A percentile compares a stretch with the other conserved stretches of the same genome.
Evolutionary conservation across 1,284 basidiomycete species (phyloP).

Genomic region (Ceratobasidium sp.): DNA sequence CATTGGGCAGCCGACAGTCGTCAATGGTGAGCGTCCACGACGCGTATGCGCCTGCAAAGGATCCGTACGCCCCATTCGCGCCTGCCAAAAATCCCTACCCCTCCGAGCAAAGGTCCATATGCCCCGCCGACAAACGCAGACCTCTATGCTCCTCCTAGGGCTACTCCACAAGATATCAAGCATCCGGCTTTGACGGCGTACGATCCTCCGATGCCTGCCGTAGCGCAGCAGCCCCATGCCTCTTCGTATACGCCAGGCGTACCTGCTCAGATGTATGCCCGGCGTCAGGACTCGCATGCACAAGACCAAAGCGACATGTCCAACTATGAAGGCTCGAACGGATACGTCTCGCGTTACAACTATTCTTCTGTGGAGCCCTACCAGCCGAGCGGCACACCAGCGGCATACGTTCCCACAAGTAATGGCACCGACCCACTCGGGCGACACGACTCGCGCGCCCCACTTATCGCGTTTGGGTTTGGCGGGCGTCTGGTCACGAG

Average conservation of each 20-base stretch:
- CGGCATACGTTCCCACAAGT: constrained; percentile 50
- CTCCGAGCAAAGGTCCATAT: constrained; percentile 50
- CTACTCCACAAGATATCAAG: constrained; percentile 31
- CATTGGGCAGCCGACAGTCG: constrained; percentile 33
- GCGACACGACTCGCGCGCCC: constrained; percentile 77
- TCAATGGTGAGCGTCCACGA: constrained; percentile 35
- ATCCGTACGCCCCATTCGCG: constrained; percentile 56
- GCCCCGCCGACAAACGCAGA: constrained; percentile 47
- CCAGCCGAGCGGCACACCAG: constrained; percentile 34
- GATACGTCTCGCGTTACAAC: constrained; percentile 49
- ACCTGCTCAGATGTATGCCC: constrained; percentile 47
- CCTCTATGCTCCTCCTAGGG: constrained; percentile 50
- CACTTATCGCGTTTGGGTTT: constrained; percentile 89
- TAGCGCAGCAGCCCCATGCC: constrained; percentile 12
- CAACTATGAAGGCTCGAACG: constrained; percentile 48
- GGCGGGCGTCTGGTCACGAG: constrained; percentile 88
- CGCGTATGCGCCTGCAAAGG: constrained; percentile 55
- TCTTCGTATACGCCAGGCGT: constrained; percentile 42
- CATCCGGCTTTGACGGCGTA: constrained; percentile 57
- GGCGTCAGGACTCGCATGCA: constrained; percentile 40
- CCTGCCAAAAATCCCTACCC: constrained; percentile 52
- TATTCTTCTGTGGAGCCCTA: constrained; percentile 45
- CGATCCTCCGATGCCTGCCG: constrained; percentile 55
- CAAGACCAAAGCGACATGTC: constrained; percentile 53
- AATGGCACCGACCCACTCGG: constrained; percentile 74